Evolutionary conservation across 345 rosid genomes (phyloP), one percentile per base, ranked within the genome.

Genomic region (Aegle marmelos): DNA sequence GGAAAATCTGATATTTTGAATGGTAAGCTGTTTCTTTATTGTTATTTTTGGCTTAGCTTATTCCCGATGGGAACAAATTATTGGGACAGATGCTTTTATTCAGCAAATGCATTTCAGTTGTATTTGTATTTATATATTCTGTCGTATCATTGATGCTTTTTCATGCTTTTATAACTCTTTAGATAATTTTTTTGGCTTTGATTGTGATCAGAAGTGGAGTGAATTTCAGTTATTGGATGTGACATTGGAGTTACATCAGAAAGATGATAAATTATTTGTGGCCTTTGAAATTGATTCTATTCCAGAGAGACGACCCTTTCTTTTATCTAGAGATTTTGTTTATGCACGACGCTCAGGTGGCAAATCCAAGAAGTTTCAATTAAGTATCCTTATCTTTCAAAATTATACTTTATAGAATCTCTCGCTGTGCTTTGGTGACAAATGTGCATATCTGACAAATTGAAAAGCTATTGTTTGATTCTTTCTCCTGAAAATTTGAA

Each of bases 271-370:
- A 77, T 67, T 45, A 34, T 81, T 84, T 70, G 85, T 79, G 39
- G 79, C 54, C 25, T 79, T 87, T 61, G 53, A 84, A 45, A 36
- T 84, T 24, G 83, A 74, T 50, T 62, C 81, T 9, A n/a, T 68
- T 65, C 75, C 68, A 54, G 79, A 39, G 70, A 54, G 1, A 53
- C 81, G 78, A 13, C 89, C 89, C 24, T 84, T 82, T 75, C 77
- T 87, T 61, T 76, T 82, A 11, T 87, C 89, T 2, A 81, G 87
- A 76, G 89, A 84, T 79, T 84, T 82, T 50, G 87, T 83, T 63
- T 73, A 68, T 72, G 87, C 84, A 30, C 62, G 21, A 57, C 83
- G 80, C 17, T 31, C 79, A 2, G 82, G 80, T 19, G 64, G 65
- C 10, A 21, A 77, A 31, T 70, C 80, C 83, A 66, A 21, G 69